Base-by-base conservation (phyloP, 345 rosid species). In the Populus simonii region DNA sequence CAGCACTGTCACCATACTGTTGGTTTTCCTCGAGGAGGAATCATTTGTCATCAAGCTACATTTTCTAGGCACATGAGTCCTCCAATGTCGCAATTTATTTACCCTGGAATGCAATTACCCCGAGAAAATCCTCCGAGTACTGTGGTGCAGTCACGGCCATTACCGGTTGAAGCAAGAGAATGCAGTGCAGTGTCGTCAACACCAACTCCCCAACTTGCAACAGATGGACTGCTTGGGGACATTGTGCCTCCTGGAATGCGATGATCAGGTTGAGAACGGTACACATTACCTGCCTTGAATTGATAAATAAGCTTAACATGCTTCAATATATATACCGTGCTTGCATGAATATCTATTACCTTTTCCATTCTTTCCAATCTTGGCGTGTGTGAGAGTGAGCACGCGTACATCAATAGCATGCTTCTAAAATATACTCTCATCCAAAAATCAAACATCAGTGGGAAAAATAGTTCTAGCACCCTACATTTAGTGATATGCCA, bases 1-100 rank as follows among this genome's bases (percentile, higher is more conserved):
- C 99, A 96, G 75, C 99, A 96, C 82, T 93, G 98, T 63, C 99
- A 96, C 74, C 99, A 92, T 9, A 88, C 92, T 7, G 85, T 89
- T 38, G 96, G 97, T 53, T 92, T 90, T 84, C 97, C 92, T 20
- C 88, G 96, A 31, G 96, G 97, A 2, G 93, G 94, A 71, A 63
- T 90, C 84, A 84, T 89, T 80, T 84, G 84, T 27, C 91, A 87
- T 43, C 92, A 89, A 68, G 85, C 88, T 63, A 83, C 86, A 33
- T 83, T 87, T 78, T 62, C 87, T 29, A 77, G 82, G 71, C 87
- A 76, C 67, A 78, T 88, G 61, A 81, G 73, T 76, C 85, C 90
- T n/a, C 81, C 85, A 67, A 35, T 86, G 62, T 86, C 98, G 16
- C 91, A 84, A 51, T 85, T 87, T 67, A 86, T 87, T 81, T 81